These are phyloP conservation scores for Citrus inodora DNA, from an alignment of 345 rosid genomes.

Conservation along the genomic window DNA sequence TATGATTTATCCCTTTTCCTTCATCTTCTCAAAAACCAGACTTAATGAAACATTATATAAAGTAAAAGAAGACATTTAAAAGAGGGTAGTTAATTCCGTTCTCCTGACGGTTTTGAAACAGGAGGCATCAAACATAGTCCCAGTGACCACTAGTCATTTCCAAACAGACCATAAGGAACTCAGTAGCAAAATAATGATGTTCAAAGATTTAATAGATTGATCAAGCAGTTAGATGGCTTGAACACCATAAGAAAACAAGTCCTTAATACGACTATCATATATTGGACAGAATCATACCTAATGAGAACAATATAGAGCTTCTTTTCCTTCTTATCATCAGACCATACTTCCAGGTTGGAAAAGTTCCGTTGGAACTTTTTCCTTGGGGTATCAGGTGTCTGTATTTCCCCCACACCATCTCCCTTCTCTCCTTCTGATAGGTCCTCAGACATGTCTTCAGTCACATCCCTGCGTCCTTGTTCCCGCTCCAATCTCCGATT, in stretches of 20 bases:
- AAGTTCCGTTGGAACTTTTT: slow-evolving; percentile 52
- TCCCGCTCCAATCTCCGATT: slow-evolving; percentile 71
- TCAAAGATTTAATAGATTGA: neutral
- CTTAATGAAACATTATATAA: neutral
- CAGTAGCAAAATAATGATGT: neutral
- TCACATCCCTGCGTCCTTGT: slow-evolving; percentile 78
- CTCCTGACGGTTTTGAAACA: neutral
- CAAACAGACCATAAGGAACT: neutral
- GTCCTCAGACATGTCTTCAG: slow-evolving; percentile 90
- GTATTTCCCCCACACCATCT: slow-evolving; percentile 56
- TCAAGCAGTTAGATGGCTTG: neutral
- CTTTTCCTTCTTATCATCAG: slow-evolving; percentile 89
- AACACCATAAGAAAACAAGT: neutral
- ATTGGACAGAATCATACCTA: slow-evolving; percentile 42
- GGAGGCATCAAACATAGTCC: neutral
- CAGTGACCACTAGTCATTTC: slow-evolving; percentile 1
- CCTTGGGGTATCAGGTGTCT: slow-evolving; percentile 65
- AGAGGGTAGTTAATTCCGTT: neutral
- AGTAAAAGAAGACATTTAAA: neutral
- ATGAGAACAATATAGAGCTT: slow-evolving; percentile 85
- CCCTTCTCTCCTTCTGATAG: slow-evolving; percentile 95
- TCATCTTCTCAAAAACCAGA: neutral
- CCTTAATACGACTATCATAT: neutral
- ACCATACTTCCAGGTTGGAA: slow-evolving; percentile 91
- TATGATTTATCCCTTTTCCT: neutral